phyloP scores from a whole-genome alignment of 345 rosid genomes.

The Populus ilicifolia region DNA sequence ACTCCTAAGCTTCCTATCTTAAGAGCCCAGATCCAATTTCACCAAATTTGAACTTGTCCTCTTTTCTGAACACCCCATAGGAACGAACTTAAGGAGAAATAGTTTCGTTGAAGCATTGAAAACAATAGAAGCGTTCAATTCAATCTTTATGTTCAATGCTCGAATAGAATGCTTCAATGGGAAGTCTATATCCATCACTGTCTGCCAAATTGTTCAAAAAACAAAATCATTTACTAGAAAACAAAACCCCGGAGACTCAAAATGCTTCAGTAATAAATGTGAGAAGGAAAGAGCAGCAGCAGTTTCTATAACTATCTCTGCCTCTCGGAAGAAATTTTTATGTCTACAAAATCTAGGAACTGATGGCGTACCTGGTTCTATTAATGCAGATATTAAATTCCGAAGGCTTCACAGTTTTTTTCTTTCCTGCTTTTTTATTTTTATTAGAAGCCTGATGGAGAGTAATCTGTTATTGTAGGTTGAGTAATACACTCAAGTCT shows the following conservation, averaged over 20 bases:
- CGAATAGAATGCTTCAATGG: not conserved
- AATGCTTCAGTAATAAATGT: not conserved
- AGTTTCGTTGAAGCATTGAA: not conserved
- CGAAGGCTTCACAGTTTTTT: not conserved
- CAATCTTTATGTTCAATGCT: not conserved
- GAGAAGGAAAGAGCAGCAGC: not conserved
- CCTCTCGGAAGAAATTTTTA: not conserved
- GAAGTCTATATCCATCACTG: not conserved
- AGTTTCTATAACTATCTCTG: not conserved
- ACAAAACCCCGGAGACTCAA: not conserved
- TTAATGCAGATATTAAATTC: not conserved
- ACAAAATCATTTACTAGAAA: not conserved
- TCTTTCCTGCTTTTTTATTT: conserved; percentile 12
- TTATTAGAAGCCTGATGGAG: not conserved
- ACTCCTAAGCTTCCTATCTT: not conserved
- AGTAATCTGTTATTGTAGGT: conserved; percentile 31
- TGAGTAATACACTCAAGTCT: conserved; percentile 56
- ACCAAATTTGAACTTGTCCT: not conserved
- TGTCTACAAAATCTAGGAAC: not conserved
- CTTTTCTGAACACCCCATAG: not conserved
- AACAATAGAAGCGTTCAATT: not conserved
- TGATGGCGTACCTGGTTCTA: not conserved
- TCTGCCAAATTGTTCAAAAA: not conserved
- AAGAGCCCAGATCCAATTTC: not conserved
- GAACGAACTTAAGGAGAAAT: not conserved